phyloP scores from a whole-genome alignment of 2,329 filamentous ascomycete genomes.

The Epichloe uncinata region DNA sequence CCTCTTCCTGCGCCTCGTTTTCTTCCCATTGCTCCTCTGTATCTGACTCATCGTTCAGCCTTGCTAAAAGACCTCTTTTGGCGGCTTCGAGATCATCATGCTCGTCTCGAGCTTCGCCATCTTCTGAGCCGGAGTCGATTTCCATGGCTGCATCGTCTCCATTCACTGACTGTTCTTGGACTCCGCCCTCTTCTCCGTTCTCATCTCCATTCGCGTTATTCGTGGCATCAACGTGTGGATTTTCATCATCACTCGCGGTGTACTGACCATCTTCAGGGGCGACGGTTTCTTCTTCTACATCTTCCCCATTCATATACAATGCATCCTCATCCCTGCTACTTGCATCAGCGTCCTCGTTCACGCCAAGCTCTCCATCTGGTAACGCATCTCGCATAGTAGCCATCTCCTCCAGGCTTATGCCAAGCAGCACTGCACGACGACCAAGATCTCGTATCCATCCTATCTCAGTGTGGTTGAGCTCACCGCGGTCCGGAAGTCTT shows the following conservation, averaged over 20 bases:
- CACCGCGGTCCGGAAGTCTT: conserved; percentile 58
- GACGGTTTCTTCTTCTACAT: neutral
- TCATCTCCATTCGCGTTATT: neutral
- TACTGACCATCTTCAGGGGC: neutral
- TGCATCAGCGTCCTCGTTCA: conserved; percentile 33
- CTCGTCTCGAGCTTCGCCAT: conserved; percentile 19
- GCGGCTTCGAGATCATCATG: conserved; percentile 29
- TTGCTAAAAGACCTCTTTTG: conserved; percentile 34
- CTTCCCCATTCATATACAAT: conserved; percentile 16
- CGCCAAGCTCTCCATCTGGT: conserved; percentile 26
- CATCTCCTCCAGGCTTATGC: conserved; percentile 40
- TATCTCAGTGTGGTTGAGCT: conserved; percentile 63
- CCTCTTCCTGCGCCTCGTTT: conserved; percentile 13
- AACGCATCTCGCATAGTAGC: conserved; percentile 31
- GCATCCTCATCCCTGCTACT: conserved; percentile 27
- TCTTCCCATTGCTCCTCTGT: conserved; percentile 16
- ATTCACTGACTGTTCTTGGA: conserved; percentile 5
- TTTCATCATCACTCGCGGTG: conserved; percentile 10
- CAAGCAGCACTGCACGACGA: conserved; percentile 55
- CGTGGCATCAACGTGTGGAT: neutral
- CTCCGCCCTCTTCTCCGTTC: conserved; percentile 7
- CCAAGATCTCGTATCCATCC: conserved; percentile 67
- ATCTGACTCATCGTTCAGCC: conserved; percentile 20
- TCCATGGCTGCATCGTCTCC: conserved; percentile 30
- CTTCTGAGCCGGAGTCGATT: conserved; percentile 21